Percentiles rank a stretch among this genome's conserved stretches.
phyloP scores from a whole-genome alignment of 495 filamentous ascomycete genomes.

The Aspergillus cavernicola region DNA sequence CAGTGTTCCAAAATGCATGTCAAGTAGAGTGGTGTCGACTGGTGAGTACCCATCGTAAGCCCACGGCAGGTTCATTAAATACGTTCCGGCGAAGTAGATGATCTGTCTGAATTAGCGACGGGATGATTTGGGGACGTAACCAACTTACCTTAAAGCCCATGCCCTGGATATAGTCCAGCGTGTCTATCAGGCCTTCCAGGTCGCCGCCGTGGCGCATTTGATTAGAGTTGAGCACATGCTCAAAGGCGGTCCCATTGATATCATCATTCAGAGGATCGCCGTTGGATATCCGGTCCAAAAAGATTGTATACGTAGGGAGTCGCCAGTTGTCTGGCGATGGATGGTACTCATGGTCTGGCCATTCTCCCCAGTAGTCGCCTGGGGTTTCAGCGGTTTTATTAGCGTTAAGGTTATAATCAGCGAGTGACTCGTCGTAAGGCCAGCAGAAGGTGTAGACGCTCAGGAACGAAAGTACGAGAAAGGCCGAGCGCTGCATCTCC shows the following conservation, averaged over 20 bases:
- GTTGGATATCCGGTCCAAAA: conserved; percentile 67
- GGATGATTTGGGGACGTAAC: no score
- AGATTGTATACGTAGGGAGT: conserved; percentile 66
- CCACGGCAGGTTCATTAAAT: conserved; percentile 69
- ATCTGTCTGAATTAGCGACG: no score
- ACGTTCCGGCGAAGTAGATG: conserved; percentile 65
- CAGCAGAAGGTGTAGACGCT: conserved; percentile 30
- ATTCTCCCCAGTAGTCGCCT: conserved; percentile 49
- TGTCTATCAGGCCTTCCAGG: conserved; percentile 57
- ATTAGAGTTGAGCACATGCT: conserved; percentile 62
- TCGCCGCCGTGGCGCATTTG: conserved; percentile 73
- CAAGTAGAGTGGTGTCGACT: conserved; percentile 64
- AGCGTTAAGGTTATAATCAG: conserved; percentile 57
- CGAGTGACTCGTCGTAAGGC: conserved; percentile 49
- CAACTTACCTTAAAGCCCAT: conserved; percentile 74
- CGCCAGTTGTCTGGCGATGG: conserved; percentile 65
- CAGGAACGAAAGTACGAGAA: neutral
- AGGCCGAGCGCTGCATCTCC: neutral
- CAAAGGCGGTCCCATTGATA: conserved; percentile 62
- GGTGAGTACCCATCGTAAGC: conserved; percentile 62
- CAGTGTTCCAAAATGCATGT: conserved; percentile 63
- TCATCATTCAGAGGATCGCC: conserved; percentile 69
- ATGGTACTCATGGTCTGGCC: conserved; percentile 41
- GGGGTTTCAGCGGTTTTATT: conserved; percentile 54
- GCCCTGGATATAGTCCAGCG: conserved; percentile 68